Base-by-base conservation (phyloP, 1,284 basidiomycete genomes). In the Spongispora temasekensis region DNA sequence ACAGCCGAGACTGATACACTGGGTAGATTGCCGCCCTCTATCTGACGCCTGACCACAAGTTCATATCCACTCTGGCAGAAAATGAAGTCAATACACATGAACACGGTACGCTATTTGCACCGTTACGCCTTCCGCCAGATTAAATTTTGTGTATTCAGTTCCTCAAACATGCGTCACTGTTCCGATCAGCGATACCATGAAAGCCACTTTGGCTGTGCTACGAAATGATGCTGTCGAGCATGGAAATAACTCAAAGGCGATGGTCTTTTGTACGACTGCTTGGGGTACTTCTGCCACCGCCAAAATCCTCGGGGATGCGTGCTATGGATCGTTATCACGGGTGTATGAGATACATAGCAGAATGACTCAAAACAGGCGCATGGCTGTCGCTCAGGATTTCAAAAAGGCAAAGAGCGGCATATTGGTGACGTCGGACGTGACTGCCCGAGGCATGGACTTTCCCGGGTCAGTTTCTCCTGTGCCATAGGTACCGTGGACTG, bases 401-500 rank as follows among this genome's bases (percentile, higher is more conserved):
- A 81, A 79, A 55, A 71, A 73, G 7, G 78, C 72, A 31, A 70
- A 67, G 27, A 77, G 72, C 1, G 89, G 80, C 3, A 70, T 83
- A 48, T 81, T 97, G 27, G 86, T 96, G 59, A 93, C 94, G 34
- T 96, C 94, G 1, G 95, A 97, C 72, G 91, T 97, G 32, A 94
- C 94, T 31, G 95, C 95, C 2, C 85, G 94, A 57, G 94, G 94
- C 65, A 93, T 94, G 79, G 93, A 95, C 76, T 95, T 74, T 85
- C 93, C 67, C 73, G 93, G 65, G 83, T 95, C 37, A 83, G 90
- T 76, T 82, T 2, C 84, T 30, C 42, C 23, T 35, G 8, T 1
- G 2, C 88, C 73, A 89, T 90, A 71, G 88, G 86, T 57, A 25
- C 40, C n/a, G 23, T 5, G 6, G 19, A 34, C 53, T 69, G 23